Conservation (phyloP, 2,329 filamentous ascomycete species). For the Pseudogymnoascus sp. region DNA sequence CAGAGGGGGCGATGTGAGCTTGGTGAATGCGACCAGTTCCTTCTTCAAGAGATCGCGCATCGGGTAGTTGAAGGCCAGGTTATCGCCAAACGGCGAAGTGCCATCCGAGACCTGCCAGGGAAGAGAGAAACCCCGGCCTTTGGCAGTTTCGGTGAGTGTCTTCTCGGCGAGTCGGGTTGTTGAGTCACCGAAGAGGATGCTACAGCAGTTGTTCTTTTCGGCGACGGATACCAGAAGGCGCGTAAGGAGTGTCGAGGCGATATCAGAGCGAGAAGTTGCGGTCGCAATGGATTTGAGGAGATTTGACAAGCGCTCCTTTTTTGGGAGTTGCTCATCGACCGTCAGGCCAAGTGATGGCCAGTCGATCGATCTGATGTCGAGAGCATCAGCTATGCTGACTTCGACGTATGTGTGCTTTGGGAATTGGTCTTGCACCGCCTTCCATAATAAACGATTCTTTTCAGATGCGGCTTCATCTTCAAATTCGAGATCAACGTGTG, state of each 20-base stretch:
- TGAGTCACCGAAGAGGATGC: constrained; percentile 73
- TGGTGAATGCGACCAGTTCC: constrained; percentile 63
- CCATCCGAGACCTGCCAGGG: constrained; percentile 79
- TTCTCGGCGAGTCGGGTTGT: constrained; percentile 83
- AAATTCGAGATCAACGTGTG: constrained; percentile 36
- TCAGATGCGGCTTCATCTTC: constrained; percentile 18
- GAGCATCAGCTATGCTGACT: constrained; percentile 55
- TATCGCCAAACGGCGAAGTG: constrained; percentile 20
- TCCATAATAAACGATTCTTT: neutral
- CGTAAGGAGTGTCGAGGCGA: constrained; percentile 60
- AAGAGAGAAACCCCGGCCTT: constrained; percentile 76
- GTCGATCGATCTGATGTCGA: constrained; percentile 43
- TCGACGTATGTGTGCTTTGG: constrained; percentile 55
- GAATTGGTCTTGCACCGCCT: constrained; percentile 46
- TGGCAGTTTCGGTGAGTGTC: constrained; percentile 79
- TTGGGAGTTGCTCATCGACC: constrained; percentile 11
- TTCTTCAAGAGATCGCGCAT: constrained; percentile 76
- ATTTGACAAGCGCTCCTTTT: constrained; percentile 33
- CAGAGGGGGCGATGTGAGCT: constrained; percentile 44
- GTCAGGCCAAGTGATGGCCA: constrained; percentile 38
- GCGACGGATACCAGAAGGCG: constrained; percentile 63
- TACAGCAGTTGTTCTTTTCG: constrained; percentile 50
- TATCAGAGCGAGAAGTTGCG: constrained; percentile 66
- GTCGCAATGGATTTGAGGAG: constrained; percentile 55
- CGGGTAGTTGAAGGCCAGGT: constrained; percentile 58